Conservation (phyloP, 2,329 filamentous ascomycete genomes). For the Aaosphaeria arxii region DNA sequence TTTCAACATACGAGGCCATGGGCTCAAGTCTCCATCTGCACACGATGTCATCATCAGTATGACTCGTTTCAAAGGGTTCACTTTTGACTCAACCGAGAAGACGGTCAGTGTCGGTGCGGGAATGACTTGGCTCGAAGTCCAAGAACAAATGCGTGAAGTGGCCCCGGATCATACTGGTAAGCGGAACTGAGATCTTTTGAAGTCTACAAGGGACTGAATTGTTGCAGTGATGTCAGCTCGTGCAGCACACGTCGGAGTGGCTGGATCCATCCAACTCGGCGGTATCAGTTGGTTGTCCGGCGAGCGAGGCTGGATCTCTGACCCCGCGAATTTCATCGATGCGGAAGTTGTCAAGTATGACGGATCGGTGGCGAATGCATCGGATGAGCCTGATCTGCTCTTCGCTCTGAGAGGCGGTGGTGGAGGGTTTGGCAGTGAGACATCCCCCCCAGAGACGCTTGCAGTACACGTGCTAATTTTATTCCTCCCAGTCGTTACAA, state of each 20-base stretch:
- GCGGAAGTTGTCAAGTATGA: not conserved
- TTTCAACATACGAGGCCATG: not conserved
- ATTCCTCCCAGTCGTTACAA: not conserved
- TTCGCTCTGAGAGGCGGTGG: constrained; percentile 21
- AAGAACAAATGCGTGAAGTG: not conserved
- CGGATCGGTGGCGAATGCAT: not conserved
- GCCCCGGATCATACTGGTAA: not conserved
- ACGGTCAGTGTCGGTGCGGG: not conserved
- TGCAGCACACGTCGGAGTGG: not conserved
- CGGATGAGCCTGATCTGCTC: constrained; percentile 16
- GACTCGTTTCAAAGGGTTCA: not conserved
- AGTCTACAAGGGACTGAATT: not conserved
- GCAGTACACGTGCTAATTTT: not conserved
- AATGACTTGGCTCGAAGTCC: not conserved
- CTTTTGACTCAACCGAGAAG: not conserved
- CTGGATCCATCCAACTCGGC: not conserved
- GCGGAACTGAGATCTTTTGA: not conserved
- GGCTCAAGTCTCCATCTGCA: not conserved
- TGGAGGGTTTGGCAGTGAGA: not conserved
- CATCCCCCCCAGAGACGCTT: not conserved
- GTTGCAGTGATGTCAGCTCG: not conserved
- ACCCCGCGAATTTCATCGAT: not conserved
- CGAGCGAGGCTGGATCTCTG: not conserved
- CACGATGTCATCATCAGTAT: not conserved
- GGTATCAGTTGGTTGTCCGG: not conserved